A percentile compares a stretch with the other conserved stretches of the same genome.
phyloP scores from a whole-genome alignment of 2,329 filamentous ascomycete species.

The Aureobasidium sp. region DNA sequence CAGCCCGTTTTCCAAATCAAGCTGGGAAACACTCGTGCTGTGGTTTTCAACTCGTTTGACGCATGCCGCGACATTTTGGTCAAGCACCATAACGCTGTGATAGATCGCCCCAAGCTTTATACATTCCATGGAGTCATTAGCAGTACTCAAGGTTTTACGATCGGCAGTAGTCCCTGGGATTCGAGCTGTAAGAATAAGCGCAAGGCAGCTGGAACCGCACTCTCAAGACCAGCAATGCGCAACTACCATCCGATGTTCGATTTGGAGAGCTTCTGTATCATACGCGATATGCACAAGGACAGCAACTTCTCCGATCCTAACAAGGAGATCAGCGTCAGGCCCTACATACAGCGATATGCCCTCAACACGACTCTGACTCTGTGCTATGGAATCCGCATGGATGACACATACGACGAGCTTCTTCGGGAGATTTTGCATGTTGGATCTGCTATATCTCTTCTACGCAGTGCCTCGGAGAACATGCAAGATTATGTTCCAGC shows the following conservation, averaged over 20 bases:
- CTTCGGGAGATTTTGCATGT: slow-evolving; percentile 48
- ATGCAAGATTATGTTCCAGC: slow-evolving; percentile 48
- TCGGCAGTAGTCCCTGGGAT: slow-evolving; percentile 49
- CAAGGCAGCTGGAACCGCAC: slow-evolving; percentile 43
- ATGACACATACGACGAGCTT: slow-evolving; percentile 45
- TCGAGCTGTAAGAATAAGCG: slow-evolving; percentile 48
- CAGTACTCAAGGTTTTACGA: slow-evolving; percentile 48
- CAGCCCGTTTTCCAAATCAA: slow-evolving; percentile 47
- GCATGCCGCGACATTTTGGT: slow-evolving; percentile 47
- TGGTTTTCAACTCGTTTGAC: slow-evolving; percentile 48
- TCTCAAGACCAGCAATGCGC: slow-evolving; percentile 40
- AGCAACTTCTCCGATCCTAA: slow-evolving; percentile 31
- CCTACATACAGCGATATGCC: slow-evolving; percentile 48
- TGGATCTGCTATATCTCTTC: slow-evolving; percentile 44
- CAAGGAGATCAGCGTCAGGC: slow-evolving; percentile 40
- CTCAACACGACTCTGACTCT: slow-evolving; percentile 49
- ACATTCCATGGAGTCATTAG: slow-evolving; percentile 50
- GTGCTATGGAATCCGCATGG: slow-evolving; percentile 51
- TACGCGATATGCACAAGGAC: slow-evolving; percentile 42
- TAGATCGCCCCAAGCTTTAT: slow-evolving; percentile 45
- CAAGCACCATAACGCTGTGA: slow-evolving; percentile 43
- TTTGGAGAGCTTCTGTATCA: slow-evolving; percentile 45
- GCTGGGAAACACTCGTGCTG: slow-evolving; percentile 46
- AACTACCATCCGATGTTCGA: slow-evolving; percentile 49
- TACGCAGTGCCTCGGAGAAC: slow-evolving; percentile 47